Evolutionary conservation across 768 basidiomycete species (phyloP), one percentile per base, ranked within the genome.

Genomic region (Symmetrospora coprosmae): DNA sequence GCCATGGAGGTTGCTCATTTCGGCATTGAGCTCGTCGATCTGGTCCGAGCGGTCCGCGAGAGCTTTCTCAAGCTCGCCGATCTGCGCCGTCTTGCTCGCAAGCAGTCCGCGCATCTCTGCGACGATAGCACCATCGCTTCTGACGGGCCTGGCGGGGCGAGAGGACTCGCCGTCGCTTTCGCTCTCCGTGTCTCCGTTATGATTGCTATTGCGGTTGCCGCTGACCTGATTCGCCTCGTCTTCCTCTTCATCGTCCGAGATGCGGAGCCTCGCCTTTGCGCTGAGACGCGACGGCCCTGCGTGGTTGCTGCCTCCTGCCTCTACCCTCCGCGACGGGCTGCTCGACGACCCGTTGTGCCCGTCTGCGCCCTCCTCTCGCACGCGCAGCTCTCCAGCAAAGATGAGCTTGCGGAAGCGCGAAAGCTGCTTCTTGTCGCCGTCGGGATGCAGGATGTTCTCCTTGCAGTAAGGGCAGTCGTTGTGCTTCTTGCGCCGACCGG

Each of bases 81-180:
- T 33, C 38, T 50, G 28, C 33, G 49, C 30, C 17, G 33, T 50
- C 28, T 50, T 50, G 11, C 13, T 25, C 23, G 49, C 9, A 34
- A 50, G 49, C 38, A 19, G 49, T 35, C 33, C 49, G 49, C 16
- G 49, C 49, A n/a, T n/a, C n/a, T n/a, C n/a, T n/a, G n/a, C n/a
- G n/a, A n/a, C n/a, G n/a, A n/a, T n/a, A n/a, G n/a, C n/a, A n/a
- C n/a, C n/a, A n/a, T n/a, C n/a, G n/a, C n/a, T n/a, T n/a, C n/a
- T n/a, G n/a, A n/a, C n/a, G n/a, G n/a, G n/a, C n/a, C n/a, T n/a
- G n/a, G n/a, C n/a, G n/a, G n/a, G n/a, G n/a, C n/a, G n/a, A n/a
- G n/a, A n/a, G n/a, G n/a, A n/a, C n/a, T n/a, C n/a, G n/a, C n/a
- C n/a, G n/a, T n/a, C n/a, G n/a, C n/a, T n/a, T 50, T 50, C 49